Base-by-base conservation (phyloP, 305 asterid genomes). In the Solanum hybrid region DNA sequence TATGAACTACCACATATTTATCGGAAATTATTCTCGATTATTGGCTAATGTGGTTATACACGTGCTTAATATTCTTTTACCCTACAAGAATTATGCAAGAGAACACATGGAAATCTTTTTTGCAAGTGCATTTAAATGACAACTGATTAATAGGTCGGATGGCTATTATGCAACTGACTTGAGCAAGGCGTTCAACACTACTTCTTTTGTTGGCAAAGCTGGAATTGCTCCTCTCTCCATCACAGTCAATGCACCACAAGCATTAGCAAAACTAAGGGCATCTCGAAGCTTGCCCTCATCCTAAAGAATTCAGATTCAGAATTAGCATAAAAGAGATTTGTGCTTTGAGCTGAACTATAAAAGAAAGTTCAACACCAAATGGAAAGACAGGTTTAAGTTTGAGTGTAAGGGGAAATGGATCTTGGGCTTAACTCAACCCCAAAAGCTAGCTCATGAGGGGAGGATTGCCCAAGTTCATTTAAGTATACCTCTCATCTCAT, bases 201-300 rank as follows among this genome's bases (percentile, higher is more conserved):
- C 92, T 92, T 94, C 94, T 90, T 90, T 93, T 34, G 96, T 94
- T n/a, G 99, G 99, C 96, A 97, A 92, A 89, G 99, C 98, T 4
- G 99, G 99, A 93, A 97, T 96, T 39, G 99, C 99, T 15, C 99
- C 98, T 92, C 99, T 93, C 91, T 96, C 99, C 36, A 90, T 96
- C 92, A 97, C 99, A 33, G 99, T 96, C 91, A 97, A 91, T 80
- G 98, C 99, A n/a, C 99, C 99, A 87, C 98, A 96, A 32, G 95
- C 98, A 90, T 97, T 97, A 13, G 99, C 98, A 88, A 97, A 97
- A 79, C 93, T 92, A 89, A 98, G 95, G 79, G 98, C 97, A 38
- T 97, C 98, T 91, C 95, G 92, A 88, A 98, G 93, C 41, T 93
- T 94, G 22, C 79, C 92, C 94, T 98, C 99, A 39, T 96, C 94